A percentile compares a stretch with the other conserved stretches of the same genome.
phyloP scores from a whole-genome alignment of 2,329 filamentous ascomycete species.

The Fusarium sp. region DNA sequence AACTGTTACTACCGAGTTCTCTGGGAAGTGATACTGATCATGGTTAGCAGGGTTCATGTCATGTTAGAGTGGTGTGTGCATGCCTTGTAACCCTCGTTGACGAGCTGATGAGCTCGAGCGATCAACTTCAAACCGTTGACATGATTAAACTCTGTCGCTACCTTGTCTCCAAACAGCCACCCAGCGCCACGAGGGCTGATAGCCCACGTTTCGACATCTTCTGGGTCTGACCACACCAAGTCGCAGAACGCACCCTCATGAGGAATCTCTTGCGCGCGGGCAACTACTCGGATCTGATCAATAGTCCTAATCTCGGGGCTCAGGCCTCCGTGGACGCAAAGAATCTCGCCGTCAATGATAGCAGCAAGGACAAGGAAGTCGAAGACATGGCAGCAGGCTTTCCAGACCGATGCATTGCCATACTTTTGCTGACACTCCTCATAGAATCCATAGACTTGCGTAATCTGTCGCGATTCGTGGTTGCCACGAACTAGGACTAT shows the following conservation, averaged over 20 bases:
- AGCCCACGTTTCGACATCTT: slow-evolving; percentile 97
- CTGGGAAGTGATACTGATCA: slow-evolving; percentile 87
- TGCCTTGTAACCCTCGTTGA: slow-evolving; percentile 98
- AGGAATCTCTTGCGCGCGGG: slow-evolving; percentile 96
- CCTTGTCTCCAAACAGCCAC: slow-evolving; percentile 97
- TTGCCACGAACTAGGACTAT: slow-evolving; percentile 98
- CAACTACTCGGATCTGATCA: slow-evolving; percentile 98
- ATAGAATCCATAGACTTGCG: slow-evolving; percentile 99
- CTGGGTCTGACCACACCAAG: slow-evolving; percentile 97
- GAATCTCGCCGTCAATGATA: slow-evolving; percentile 98
- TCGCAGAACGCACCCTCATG: slow-evolving; percentile 99
- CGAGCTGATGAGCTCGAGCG: slow-evolving; percentile 95
- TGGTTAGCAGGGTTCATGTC: slow-evolving; percentile 47
- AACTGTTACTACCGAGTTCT: slow-evolving; percentile 96
- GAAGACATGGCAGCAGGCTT: slow-evolving; percentile 99
- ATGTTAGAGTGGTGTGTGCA: slow-evolving; percentile 24
- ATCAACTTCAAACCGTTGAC: slow-evolving; percentile 98
- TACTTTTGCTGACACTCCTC: slow-evolving; percentile 99
- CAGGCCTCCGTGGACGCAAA: slow-evolving; percentile 95
- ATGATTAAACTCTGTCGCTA: slow-evolving; percentile 97
- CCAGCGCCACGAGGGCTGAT: slow-evolving; percentile 96
- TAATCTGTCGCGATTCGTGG: slow-evolving; percentile 97
- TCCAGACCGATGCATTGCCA: slow-evolving; percentile 99
- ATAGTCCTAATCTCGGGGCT: slow-evolving; percentile 96
- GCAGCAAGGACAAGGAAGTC: slow-evolving; percentile 97